Evolutionary conservation across 192 early-diverging fungal species (phyloP).

Genomic region (Spizellomyces punctatus): DNA sequence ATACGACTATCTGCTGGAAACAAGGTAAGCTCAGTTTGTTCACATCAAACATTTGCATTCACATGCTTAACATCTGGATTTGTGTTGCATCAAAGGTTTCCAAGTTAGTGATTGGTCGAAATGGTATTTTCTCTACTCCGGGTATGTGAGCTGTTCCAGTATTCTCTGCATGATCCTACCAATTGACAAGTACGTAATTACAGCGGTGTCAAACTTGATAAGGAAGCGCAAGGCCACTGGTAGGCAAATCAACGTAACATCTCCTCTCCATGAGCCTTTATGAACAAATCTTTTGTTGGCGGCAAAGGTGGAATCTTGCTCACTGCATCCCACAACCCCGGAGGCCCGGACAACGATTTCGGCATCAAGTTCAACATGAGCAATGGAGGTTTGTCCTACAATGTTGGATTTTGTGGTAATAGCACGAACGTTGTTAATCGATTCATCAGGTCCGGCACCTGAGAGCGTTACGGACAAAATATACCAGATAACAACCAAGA

Average conservation of each 20-base stretch:
- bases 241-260: constrained; percentile 9
- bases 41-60: not conserved
- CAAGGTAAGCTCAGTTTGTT: constrained; percentile 45
- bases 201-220: constrained; percentile 90
- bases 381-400: constrained; percentile 75
- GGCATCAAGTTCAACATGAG: constrained; percentile 97
- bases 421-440: constrained; percentile 6
- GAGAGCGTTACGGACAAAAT: constrained; percentile 94
- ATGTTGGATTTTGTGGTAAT: not conserved
- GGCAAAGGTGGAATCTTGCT: constrained; percentile 83
- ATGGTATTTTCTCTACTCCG: constrained; percentile 94
- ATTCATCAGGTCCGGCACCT: constrained; percentile 79
- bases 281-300: not conserved
- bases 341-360: constrained; percentile 96
- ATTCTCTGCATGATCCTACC: not conserved
- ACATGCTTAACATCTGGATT: not conserved
- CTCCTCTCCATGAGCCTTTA: not conserved
- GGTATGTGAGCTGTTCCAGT: constrained; percentile 15
- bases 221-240: constrained; percentile 84
- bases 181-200: constrained; percentile 1
- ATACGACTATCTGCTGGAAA: constrained; percentile 84
- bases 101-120: constrained; percentile 87
- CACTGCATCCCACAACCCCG: constrained; percentile 99
- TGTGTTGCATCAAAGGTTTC: constrained; percentile 53
- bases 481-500: constrained; percentile 76